phyloP scores from a whole-genome alignment of 768 basidiomycete species.

The Hemileccinum impolitum region DNA sequence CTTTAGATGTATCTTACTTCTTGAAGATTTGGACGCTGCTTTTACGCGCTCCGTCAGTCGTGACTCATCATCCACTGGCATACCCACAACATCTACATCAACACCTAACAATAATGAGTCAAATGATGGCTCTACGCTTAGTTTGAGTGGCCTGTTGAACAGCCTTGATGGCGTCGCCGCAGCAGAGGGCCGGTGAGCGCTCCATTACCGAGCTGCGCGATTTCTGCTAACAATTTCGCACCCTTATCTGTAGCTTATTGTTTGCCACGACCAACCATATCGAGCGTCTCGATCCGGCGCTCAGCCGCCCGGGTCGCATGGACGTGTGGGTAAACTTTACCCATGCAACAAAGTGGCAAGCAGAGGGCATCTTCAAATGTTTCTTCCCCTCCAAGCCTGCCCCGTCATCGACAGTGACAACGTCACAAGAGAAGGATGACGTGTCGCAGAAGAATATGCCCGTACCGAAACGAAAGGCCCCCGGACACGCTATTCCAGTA shows the following conservation, averaged over 20 bases:
- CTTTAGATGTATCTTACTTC: constrained; percentile 80
- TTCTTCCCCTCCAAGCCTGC: constrained; percentile 73
- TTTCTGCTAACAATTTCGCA: constrained; percentile 18
- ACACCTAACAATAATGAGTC: constrained; percentile 44
- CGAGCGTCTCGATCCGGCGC: constrained; percentile 85
- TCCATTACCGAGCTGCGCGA: constrained; percentile 3
- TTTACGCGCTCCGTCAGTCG: constrained; percentile 87
- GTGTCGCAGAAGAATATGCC: constrained; percentile 66
- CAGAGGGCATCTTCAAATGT: constrained; percentile 90
- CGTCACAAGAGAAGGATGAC: constrained; percentile 33
- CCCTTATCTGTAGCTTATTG: constrained; percentile 50
- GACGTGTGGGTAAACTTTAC: constrained; percentile 92
- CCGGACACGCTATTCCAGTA: constrained; percentile 58
- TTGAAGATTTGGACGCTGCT: constrained; percentile 92
- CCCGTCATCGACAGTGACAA: constrained; percentile 8
- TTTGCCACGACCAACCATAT: constrained; percentile 95
- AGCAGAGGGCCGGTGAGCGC: constrained; percentile 76
- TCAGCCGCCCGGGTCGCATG: constrained; percentile 87
- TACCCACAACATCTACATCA: constrained; percentile 49
- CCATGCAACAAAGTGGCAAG: constrained; percentile 89
- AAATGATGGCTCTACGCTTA: constrained; percentile 77
- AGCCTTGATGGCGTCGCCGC: constrained; percentile 84
- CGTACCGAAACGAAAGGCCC: constrained; percentile 59
- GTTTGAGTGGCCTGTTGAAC: constrained; percentile 82
- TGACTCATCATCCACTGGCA: constrained; percentile 74